Base-by-base conservation (phyloP, 495 filamentous ascomycete species). In the Neurospora sp. region DNA sequence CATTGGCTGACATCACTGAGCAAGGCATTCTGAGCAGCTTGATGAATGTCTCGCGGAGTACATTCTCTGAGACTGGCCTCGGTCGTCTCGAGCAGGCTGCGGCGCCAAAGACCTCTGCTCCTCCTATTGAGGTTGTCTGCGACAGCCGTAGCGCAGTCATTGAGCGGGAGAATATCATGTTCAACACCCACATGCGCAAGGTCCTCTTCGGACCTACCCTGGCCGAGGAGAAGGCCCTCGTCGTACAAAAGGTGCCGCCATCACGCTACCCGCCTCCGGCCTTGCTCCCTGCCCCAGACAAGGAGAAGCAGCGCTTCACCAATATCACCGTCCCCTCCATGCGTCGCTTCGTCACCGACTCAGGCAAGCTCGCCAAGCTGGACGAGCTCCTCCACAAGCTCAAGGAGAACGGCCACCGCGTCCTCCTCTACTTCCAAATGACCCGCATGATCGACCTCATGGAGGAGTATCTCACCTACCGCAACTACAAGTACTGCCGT, bases 391-490 rank as follows among this genome's bases (percentile, higher is more conserved):
- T 99, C 39, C 90, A 90, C 66, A 86, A 94, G 77, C 89, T 99
- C 72, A 99, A 98, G 86, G 90, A 95, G 71, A 92, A 90, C 62
- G 92, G 92, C 62, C 96, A 99, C 78, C 94, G 96, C 78, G 96
- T 99, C 20, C 89, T 99, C 9, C 86, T 99, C n/a, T 99, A 99
- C 86, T 99, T 99, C 91, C 96, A 99, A 84, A 99, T 99, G 96
- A 99, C 96, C n/a, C 91, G 93, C 77, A 99, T 99, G 96, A 98
- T 99, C 79, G 96, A 99, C 79, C 85, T 99, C 42, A 98, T 98
- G 92, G 96, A 99, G 78, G 96, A 99, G 82, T 99, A 98, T 79
- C 87, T 99, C 49, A 98, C 96, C 4, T 98, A 97, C 84, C 91
- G 96, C 76, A 97, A 98, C 83, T 98, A 96, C 90, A 97, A 97